phyloP scores from a whole-genome alignment of 2,329 filamentous ascomycete species.

The Aspergillus jensenii region DNA sequence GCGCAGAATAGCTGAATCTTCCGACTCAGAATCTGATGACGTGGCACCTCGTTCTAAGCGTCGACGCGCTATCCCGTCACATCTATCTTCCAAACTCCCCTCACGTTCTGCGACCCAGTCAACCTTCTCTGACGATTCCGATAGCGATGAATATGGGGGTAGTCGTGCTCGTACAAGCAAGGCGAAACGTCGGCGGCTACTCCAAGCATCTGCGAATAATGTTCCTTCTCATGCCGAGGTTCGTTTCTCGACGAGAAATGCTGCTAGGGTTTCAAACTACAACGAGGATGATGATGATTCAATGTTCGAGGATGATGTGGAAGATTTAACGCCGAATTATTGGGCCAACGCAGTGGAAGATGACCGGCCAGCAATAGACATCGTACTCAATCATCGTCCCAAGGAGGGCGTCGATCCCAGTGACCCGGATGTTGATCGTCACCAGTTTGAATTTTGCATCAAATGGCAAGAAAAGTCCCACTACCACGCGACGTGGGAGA shows the following conservation, averaged over 20 bases:
- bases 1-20: slow-evolving; percentile 63
- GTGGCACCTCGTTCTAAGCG: slow-evolving; percentile 50
- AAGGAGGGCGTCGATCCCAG: slow-evolving; percentile 62
- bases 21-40: slow-evolving; percentile 71
- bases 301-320: slow-evolving; percentile 57
- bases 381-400: slow-evolving; percentile 81
- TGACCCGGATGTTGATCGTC: slow-evolving; percentile 36
- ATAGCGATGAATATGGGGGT: slow-evolving; percentile 73
- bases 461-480: slow-evolving; percentile 98
- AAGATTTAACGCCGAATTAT: slow-evolving; percentile 66
- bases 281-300: slow-evolving; percentile 65
- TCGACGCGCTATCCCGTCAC: slow-evolving; percentile 55
- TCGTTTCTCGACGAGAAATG: slow-evolving; percentile 85
- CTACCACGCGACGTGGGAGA: slow-evolving; percentile 94
- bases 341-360: slow-evolving; percentile 70
- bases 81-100: slow-evolving; percentile 49
- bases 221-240: slow-evolving; percentile 73
- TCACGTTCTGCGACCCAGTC: slow-evolving; percentile 51
- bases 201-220: slow-evolving; percentile 63
- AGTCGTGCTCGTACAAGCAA: slow-evolving; percentile 70
- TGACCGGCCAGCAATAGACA: slow-evolving; percentile 81
- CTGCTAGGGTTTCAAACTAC: slow-evolving; percentile 70
- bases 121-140: slow-evolving; percentile 69
- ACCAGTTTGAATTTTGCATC: slow-evolving; percentile 87
- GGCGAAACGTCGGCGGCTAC: slow-evolving; percentile 71